phyloP scores from a whole-genome alignment of 129 eudicot genomes.

The Artemisia argyi region DNA sequence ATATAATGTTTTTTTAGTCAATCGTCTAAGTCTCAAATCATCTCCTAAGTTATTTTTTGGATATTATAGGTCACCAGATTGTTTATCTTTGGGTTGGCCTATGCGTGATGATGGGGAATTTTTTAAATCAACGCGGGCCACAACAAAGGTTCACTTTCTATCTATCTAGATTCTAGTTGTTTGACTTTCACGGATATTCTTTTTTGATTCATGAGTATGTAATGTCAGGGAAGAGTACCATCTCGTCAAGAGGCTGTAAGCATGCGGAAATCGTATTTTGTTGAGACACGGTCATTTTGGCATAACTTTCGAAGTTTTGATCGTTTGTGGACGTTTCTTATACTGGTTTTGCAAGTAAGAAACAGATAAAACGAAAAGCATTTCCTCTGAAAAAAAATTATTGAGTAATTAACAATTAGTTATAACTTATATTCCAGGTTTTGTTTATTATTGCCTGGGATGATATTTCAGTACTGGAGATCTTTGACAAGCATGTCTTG shows the following conservation, averaged over 20 bases:
- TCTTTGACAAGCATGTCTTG: constrained; percentile 56
- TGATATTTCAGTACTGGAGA: constrained; percentile 41
- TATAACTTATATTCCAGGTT: constrained; percentile 52
- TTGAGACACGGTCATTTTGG: constrained; percentile 92
- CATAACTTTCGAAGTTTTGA: constrained; percentile 96
- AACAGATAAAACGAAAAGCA: neutral
- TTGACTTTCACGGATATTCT: neutral
- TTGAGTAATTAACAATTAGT: neutral
- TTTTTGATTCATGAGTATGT: constrained; percentile 6
- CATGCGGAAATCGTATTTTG: constrained; percentile 87
- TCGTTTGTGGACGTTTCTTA: constrained; percentile 94
- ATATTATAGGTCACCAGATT: constrained; percentile 80
- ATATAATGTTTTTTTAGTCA: neutral
- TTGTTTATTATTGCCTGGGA: constrained; percentile 84
- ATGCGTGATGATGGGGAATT: constrained; percentile 99
- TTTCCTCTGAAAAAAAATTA: neutral
- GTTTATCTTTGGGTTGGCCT: constrained; percentile 99
- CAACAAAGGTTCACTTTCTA: constrained; percentile 41
- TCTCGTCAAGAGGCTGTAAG: constrained; percentile 56
- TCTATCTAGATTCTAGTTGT: constrained; percentile 14
- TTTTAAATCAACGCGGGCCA: constrained; percentile 68
- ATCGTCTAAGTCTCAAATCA: neutral
- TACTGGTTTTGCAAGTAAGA: constrained; percentile 78
- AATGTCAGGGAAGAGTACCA: constrained; percentile 61
- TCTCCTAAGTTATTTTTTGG: constrained; percentile 3